Base-by-base conservation (phyloP, 2,329 filamentous ascomycete genomes). In the Fusarium sp. region DNA sequence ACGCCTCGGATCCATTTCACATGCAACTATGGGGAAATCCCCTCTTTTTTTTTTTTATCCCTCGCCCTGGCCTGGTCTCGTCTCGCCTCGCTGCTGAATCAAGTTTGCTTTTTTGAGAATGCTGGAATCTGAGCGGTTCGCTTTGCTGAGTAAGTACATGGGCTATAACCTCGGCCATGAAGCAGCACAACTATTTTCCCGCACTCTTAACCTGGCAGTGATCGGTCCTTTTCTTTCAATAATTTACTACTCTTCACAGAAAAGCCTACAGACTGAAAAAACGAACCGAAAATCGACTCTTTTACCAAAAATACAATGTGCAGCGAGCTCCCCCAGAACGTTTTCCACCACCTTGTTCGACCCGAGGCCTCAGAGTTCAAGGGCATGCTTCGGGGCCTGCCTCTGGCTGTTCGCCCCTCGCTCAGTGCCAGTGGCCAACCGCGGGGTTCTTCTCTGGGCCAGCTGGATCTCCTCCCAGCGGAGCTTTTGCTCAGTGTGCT, bases 401-500 rank as follows among this genome's bases (percentile, higher is more conserved):
- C 33, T n/a, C 54, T 16, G 33, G 18, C 22, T 24, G 10, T 24
- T 67, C 27, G 52, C 72, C 59, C 72, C 39, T 60, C 57, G 14
- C 41, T 31, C 60, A 65, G 54, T 54, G 45, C 45, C 60, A 65
- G 54, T 54, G 45, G 65, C 57, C 66, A 72, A 35, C 45, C 62
- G 45, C 59, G 68, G 60, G 43, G 52, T 62, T 77, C 75, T 20
- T 80, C 75, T 29, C 50, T 80, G 22, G 80, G 80, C 27, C 73
- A 69, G 43, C 73, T 82, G 50, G 77, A 79, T 24, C 62, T 57
- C 13, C 64, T 83, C 18, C 77, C 81, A 4, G 58, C 68, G 13
- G 77, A 81, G 58, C 64, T 82, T 13, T 60, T 79, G 24, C 64
- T 76, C 10, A 64, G 78, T 41, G 72, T 76, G 13, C 71, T 78